phyloP scores from a whole-genome alignment of 768 basidiomycete genomes.

The Termitomyces heimii region DNA sequence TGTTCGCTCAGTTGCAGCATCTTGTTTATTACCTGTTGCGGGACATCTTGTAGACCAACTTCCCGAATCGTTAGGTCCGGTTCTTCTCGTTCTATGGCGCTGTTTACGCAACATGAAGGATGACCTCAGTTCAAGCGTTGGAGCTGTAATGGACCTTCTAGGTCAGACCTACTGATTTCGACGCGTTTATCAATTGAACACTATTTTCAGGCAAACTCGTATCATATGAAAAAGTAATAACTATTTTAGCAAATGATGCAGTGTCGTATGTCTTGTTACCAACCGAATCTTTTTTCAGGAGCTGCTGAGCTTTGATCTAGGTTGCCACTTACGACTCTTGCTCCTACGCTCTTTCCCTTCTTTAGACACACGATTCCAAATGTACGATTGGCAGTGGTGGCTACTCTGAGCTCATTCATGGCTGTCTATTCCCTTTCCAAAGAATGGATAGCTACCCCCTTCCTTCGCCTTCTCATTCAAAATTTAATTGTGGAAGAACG shows the following conservation, averaged over 20 bases:
- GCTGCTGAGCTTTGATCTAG: conserved; percentile 29
- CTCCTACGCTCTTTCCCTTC: conserved; percentile 89
- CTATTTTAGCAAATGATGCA: conserved; percentile 61
- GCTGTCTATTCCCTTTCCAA: conserved; percentile 62
- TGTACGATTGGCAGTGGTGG: conserved; percentile 89
- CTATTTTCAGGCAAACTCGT: conserved; percentile 67
- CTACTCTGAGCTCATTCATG: conserved; percentile 86
- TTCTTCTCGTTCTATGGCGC: conserved; percentile 84
- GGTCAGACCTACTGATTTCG: conserved; percentile 40
- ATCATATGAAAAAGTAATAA: conserved; percentile 70
- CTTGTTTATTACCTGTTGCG: conserved; percentile 86
- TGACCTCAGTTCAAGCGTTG: conserved; percentile 93
- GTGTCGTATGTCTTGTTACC: conserved; percentile 48
- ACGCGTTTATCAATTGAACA: not conserved
- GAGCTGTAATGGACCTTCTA: conserved; percentile 96
- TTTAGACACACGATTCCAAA: conserved; percentile 95
- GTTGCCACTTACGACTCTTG: conserved; percentile 74
- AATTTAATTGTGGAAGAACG: conserved; percentile 93
- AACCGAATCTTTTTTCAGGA: not conserved
- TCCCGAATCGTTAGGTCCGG: conserved; percentile 60
- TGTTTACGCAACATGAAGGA: conserved; percentile 93
- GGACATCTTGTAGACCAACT: conserved; percentile 72
- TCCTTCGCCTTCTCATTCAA: conserved; percentile 85
- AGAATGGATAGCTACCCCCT: conserved; percentile 75
- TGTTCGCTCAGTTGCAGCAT: conserved; percentile 91